These are phyloP conservation scores for Phylloporus rhodoxanthus DNA, from an alignment of 768 basidiomycete species.

Conservation along the genomic window DNA sequence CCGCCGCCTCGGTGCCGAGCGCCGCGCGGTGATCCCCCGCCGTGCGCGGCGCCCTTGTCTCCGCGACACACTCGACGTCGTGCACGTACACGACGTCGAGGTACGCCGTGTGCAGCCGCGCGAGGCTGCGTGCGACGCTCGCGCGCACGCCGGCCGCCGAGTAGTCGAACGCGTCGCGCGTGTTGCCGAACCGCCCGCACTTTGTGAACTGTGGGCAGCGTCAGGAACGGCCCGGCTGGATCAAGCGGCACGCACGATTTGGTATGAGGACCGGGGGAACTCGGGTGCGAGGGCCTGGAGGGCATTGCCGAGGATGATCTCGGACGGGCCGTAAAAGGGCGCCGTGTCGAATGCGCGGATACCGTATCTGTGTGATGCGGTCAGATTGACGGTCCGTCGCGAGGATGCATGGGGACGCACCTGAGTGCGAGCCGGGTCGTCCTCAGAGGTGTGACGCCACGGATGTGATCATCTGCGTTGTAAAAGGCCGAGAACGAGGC, in stretches of 20 bases:
- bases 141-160: slow-evolving; percentile 56
- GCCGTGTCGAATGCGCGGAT: slow-evolving; percentile 79
- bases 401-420: slow-evolving; percentile 34
- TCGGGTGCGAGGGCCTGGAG: slow-evolving; percentile 54
- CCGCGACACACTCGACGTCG: slow-evolving; percentile 75
- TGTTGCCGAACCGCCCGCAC: slow-evolving; percentile 68
- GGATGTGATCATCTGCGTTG: slow-evolving; percentile 53
- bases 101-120: slow-evolving; percentile 67
- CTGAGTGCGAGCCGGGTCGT: slow-evolving; percentile 70
- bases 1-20: slow-evolving; percentile 44
- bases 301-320: slow-evolving; percentile 66
- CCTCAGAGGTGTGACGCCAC: slow-evolving; percentile 53
- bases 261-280: slow-evolving; percentile 75
- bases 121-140: slow-evolving; percentile 61
- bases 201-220: slow-evolving; percentile 67
- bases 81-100: slow-evolving; percentile 80
- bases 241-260: slow-evolving; percentile 43
- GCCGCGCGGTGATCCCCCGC: slow-evolving; percentile 56
- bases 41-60: slow-evolving; percentile 41
- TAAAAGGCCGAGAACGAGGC: slow-evolving; percentile 65
- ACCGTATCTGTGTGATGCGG: slow-evolving; percentile 54
- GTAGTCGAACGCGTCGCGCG: slow-evolving; percentile 62
- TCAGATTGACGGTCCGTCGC: background rate
- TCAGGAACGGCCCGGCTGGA: too few species aligned
- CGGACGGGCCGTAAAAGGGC: slow-evolving; percentile 74